Evolutionary conservation across 2,329 filamentous ascomycete genomes (phyloP), one percentile per base, ranked within the genome.

Genomic region (Chrysoporthe cubensis): DNA sequence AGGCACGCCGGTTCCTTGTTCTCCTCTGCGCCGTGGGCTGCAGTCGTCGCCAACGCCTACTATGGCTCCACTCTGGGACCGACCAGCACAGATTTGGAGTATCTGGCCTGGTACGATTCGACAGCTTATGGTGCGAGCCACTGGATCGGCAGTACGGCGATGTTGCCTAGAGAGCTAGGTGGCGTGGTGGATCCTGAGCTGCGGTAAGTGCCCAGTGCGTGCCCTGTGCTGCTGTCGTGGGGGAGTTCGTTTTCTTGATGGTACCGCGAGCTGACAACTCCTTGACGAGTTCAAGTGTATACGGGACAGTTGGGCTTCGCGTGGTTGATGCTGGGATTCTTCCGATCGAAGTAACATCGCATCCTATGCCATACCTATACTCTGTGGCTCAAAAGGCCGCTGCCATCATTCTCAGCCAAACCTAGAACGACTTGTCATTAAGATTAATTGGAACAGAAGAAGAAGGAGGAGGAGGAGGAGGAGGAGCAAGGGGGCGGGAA

Each of bases 341-440:
- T 32, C 65, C 67, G 4, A 62, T 65, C 21, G 62, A 71, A 43
- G 58, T 71, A 16, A 73, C 73, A 5, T 71, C 73, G 9, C 73
- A 75, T 34, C 71, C 65, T 2, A 74, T 75, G 73, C 72, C 73
- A 16, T 71, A 69, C 16, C n/a, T 75, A 7, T 74, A 74, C 34
- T 71, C 73, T 1, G 58, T 72, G 4, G 70, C 73, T 2, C 71
- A 71, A 40, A 71, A 67, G 64, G 73, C 71, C 13, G 72, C 73
- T 11, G 64, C 69, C 7, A 37, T 74, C 7, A 74, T 75, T 52
- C 34, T 72, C 32, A 72, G 75, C 21, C 68, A 52, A 11, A 11
- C 40, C 3, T 11, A 44, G 1, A 26, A 44, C 6, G 21, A 43
- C 26, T 26, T 26, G 26, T 26, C 26, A 26, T 26, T 26, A 26